Base-by-base conservation (phyloP, 75 land plant species). In the Chamaecyparis obtusa region DNA sequence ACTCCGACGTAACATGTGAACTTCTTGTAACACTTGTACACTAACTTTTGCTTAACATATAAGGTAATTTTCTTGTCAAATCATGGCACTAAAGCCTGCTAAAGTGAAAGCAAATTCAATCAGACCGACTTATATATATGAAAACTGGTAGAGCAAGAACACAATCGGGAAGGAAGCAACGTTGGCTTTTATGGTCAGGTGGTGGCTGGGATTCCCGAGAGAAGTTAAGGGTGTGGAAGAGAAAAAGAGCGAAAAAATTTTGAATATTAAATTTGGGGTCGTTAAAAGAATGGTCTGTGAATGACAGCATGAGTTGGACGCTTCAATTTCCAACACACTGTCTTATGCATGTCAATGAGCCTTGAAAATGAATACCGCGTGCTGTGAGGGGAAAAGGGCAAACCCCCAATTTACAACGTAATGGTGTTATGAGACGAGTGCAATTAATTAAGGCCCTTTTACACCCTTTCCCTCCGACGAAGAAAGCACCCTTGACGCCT, bases 281-380 rank as follows among this genome's bases (percentile, higher is more conserved):
- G 67, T 60, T 60, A 60, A 60, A 39, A 39, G 67, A 72, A 72
- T 72, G 14, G 35, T 14, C 76, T 74, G 36, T 3, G 33, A 0
- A 74, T 33, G 16, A 36, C 37, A 33, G 36, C 37, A 30, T 74
- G 33, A 32, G 36, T 74, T 33, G 33, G 76, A 74, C 76, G 76
- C 76, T 81, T 81, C 32, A 46, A 81, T 81, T 81, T 81, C 83
- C 83, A 24, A 81, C 14, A n/a, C 54, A n/a, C 30, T 44, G 32
- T 43, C 49, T 36, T 64, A 41, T 81, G 32, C 32, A 10, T 10
- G 24, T 11, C 10, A 1, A 43, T 2, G 55, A 51, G 3, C 16
- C 2, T 51, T 51, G 16, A 51, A 51, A 51, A 51, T 51, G 9
- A 46, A 81, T 46, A 46, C 49, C 33, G 83, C 83, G 83, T 81